A percentile compares a stretch with the other conserved stretches of the same genome.
phyloP scores from a whole-genome alignment of 2,329 filamentous ascomycete species.

The Amphichorda felina region DNA sequence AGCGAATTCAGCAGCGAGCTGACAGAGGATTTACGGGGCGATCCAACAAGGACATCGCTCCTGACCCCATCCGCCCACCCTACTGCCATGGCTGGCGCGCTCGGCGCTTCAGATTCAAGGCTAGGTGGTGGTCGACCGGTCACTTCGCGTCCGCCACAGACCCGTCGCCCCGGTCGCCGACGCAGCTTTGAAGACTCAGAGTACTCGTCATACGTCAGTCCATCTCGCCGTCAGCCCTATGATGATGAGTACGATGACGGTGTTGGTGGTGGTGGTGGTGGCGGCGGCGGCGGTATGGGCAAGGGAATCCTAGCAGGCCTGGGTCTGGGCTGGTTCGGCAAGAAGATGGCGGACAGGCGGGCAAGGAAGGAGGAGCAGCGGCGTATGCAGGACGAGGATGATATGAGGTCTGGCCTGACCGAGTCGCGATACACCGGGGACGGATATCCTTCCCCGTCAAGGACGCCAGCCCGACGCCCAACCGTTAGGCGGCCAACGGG shows the following conservation, averaged over 20 bases:
- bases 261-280: not conserved
- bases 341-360: constrained; percentile 47
- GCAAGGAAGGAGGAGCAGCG: constrained; percentile 35
- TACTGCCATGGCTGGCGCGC: constrained; percentile 28
- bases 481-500: constrained; percentile 18
- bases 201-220: constrained; percentile 50
- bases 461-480: constrained; percentile 20
- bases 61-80: constrained; percentile 35
- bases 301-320: constrained; percentile 49
- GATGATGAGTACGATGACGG: constrained; percentile 18
- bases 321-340: constrained; percentile 57
- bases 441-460: constrained; percentile 39
- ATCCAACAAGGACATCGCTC: constrained; percentile 22
- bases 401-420: constrained; percentile 45
- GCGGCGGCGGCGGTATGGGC: constrained; percentile 34
- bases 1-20: constrained; percentile 43
- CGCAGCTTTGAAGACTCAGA: constrained; percentile 40
- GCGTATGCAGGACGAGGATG: constrained; percentile 33
- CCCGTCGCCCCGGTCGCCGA: constrained; percentile 25
- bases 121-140: constrained; percentile 25
- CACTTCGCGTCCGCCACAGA: constrained; percentile 31
- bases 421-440: constrained; percentile 60
- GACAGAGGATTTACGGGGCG: constrained; percentile 18
- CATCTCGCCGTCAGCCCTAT: constrained; percentile 39
- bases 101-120: constrained; percentile 29